Base-by-base conservation (phyloP, 768 basidiomycete genomes). In the Lactifluus hygrophoroides region DNA sequence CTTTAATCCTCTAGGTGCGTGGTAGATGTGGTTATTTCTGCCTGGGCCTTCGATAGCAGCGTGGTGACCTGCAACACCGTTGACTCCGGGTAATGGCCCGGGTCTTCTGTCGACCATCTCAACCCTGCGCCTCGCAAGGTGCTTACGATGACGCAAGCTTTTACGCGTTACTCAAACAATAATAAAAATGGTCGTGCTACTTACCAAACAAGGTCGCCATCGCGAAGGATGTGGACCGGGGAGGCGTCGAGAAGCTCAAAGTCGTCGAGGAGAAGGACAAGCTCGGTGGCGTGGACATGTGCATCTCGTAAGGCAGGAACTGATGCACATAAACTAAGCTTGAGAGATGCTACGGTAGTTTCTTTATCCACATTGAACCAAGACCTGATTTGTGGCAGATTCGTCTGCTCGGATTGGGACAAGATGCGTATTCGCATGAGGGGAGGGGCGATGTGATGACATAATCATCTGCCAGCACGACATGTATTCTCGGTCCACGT, bases 191-290 rank as follows among this genome's bases (percentile, higher is more conserved):
- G 8, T 4, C 19, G 16, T 19, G 4, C 10, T 19, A 37, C 63
- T 19, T 28, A 64, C 63, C 54, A 58, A 37, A 64, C 35, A 23
- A 64, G 46, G 19, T 64, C 63, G 1, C 61, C 61, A 19, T 64
- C 63, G 19, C 62, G 56, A 7, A 64, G 56, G 10, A 64, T 44
- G 44, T 56, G 40, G 23, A 59, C 35, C 23, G 54, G 11, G 8
- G 61, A 27, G 30, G 59, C n/a, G 25, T 56, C 51, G 8, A 64
- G 61, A 8, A 64, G 44, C 37, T 63, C 63, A 56, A 63, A 64
- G 51, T 54, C 61, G n/a, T 64, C 63, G n/a, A 64, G 54, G 3
- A 51, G 42, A 32, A 63, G 57, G 6, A 56, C 47, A 17, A 63
- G 45, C 13, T 63, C 61, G 17, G 5, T 30, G 13, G 35, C 27